phyloP scores from a whole-genome alignment of 257 asterid species.

The Schizonepeta tenuifolia region DNA sequence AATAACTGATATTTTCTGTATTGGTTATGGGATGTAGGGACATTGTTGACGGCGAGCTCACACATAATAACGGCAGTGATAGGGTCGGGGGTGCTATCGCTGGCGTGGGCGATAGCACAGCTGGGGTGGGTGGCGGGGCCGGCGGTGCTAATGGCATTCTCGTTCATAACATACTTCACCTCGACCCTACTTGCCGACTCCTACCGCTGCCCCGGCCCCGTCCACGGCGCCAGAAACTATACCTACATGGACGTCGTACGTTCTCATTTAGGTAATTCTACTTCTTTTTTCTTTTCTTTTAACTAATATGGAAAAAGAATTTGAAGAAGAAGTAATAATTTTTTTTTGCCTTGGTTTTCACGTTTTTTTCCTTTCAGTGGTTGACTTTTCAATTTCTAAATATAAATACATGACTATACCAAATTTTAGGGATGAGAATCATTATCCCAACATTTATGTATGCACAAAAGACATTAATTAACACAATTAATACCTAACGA shows the following conservation, averaged over 20 bases:
- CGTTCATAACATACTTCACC: slow-evolving; percentile 76
- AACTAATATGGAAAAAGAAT: not conserved
- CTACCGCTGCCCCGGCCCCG: slow-evolving; percentile 80
- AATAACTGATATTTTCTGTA: no score
- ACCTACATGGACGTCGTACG: slow-evolving; percentile 86
- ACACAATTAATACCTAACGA: not conserved
- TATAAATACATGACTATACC: not conserved
- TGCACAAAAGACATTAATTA: not conserved
- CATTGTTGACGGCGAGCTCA: slow-evolving; percentile 74
- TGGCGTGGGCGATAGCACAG: slow-evolving; percentile 97
- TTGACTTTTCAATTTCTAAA: not conserved
- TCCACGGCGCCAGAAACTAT: slow-evolving; percentile 71
- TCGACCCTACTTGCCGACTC: slow-evolving; percentile 76
- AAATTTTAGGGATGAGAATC: no score
- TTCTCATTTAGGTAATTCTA: slow-evolving; percentile 63
- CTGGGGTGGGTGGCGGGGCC: slow-evolving; percentile 95
- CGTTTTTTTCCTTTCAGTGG: not conserved
- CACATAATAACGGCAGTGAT: slow-evolving; percentile 95
- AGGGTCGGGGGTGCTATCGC: slow-evolving; percentile 87
- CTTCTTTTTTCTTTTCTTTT: not conserved
- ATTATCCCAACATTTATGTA: not conserved
- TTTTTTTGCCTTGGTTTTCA: not conserved
- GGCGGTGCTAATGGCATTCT: slow-evolving; percentile 64
- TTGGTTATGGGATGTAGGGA: not conserved
- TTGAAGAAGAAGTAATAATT: not conserved